Evolutionary conservation across 805 yeast genomes (phyloP).

Genomic region (Torulaspora gathmanii): DNA sequence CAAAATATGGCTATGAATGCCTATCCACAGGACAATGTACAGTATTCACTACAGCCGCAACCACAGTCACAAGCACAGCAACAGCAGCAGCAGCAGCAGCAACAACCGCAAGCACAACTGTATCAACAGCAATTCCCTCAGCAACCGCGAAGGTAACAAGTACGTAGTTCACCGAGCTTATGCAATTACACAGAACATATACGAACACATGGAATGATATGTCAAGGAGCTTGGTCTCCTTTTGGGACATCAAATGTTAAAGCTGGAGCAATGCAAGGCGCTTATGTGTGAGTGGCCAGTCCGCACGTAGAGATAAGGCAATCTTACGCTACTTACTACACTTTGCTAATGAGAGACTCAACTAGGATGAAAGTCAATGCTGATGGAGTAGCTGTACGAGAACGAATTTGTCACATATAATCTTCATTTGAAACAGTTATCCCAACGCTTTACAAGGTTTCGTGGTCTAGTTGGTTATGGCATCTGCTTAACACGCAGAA

Average conservation of each 20-base stretch:
- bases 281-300: too few relatives aligned
- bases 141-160: slow-evolving; percentile 8
- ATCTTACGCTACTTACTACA: neutral
- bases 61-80: slow-evolving; percentile 26
- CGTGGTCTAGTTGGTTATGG: slow-evolving; percentile 99
- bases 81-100: slow-evolving; percentile 24
- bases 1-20: neutral
- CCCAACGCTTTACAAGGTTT: slow-evolving; percentile 47
- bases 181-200: too few relatives aligned
- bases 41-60: slow-evolving; percentile 18
- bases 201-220: too few relatives aligned
- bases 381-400: too few relatives aligned
- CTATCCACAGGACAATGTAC: neutral
- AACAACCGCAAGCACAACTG: slow-evolving; percentile 25
- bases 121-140: slow-evolving; percentile 15
- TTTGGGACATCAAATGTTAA: too few relatives aligned
- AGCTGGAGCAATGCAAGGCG: too few relatives aligned
- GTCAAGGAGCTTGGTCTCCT: too few relatives aligned
- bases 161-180: too few relatives aligned
- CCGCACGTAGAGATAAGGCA: neutral
- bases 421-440: too few relatives aligned
- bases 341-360: neutral
- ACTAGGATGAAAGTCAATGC: too few relatives aligned
- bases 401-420: too few relatives aligned
- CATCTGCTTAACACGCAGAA: slow-evolving; percentile 99